Base-by-base conservation (phyloP, 257 asterid species). In the Jacaranda mimosifolia region DNA sequence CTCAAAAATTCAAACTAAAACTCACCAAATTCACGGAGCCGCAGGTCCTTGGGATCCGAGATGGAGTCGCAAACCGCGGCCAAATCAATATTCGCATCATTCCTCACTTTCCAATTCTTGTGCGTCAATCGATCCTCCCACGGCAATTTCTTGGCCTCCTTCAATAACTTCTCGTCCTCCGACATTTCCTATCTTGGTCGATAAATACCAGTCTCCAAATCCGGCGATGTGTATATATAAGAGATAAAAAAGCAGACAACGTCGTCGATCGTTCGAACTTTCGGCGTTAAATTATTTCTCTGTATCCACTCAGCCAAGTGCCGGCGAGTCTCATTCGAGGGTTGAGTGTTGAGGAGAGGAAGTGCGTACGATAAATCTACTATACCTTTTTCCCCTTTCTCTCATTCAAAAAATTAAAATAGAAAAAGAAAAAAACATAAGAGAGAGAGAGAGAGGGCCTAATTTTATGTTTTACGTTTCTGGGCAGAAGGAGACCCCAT, bases 131-230 rank as follows among this genome's bases (percentile, higher is more conserved):
- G 90, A 77, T 96, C 98, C 88, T 92, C 98, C 99, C 98, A 96
- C 3, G 97, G 91, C 79, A 92, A 85, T 80, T 96, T 96, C 95
- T 96, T 96, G 60, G 99, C 98, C 91, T 92, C 99, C 92, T 94
- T 96, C 95, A 96, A 86, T 72, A 96, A 90, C 91, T 96, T 96
- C 94, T 96, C 99, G 76, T 96, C 99, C 92, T 96, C 99, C 97
- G 99, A 92, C 99, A 92, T 93, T 90, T 81, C 76, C 84, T 70
- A 76, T 17, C 67, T 18, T 3, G 58, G 75, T 53, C 59, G 77
- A 77, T 68, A 72, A 68, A 68, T 69, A 68, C 63, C 70, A 48
- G 43, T 35, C 38, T 56, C 72, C 43, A 73, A 79, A 68, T 78
- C 77, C 36, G 51, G 66, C 65, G 73, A 74, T 60, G 77, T 3